A percentile compares a stretch with the other conserved stretches of the same genome.
Conservation (phyloP, 1,284 basidiomycete genomes). For the Trichosporon faecale region DNA sequence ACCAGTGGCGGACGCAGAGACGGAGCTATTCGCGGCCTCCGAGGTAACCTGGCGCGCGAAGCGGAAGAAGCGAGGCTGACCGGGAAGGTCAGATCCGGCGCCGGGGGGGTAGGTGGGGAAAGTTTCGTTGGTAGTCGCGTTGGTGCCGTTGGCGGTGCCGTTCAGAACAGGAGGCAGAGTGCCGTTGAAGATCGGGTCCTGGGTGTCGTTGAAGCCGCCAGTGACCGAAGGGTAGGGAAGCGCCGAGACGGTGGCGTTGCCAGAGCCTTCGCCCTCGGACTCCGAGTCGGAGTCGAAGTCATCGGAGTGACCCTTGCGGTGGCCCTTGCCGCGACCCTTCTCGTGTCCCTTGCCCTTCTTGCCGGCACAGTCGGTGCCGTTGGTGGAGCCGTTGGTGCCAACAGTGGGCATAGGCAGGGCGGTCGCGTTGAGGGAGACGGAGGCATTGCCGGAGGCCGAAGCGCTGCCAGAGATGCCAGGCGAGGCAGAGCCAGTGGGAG, state of each 20-base stretch:
- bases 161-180: neutral
- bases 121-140: neutral
- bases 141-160: neutral
- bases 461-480: neutral
- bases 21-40: neutral
- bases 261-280: too few species aligned
- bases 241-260: too few species aligned
- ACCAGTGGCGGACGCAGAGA: neutral
- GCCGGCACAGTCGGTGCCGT: neutral
- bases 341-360: neutral
- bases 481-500: too few species aligned
- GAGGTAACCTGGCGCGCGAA: neutral
- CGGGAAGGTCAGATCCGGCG: neutral
- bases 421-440: too few species aligned
- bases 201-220: neutral
- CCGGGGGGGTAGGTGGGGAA: neutral
- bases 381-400: neutral
- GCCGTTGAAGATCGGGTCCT: neutral
- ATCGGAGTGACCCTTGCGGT: neutral
- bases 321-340: neutral
- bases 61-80: neutral
- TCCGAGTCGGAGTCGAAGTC: too few species aligned
- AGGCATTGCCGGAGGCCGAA: neutral
- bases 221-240: too few species aligned
- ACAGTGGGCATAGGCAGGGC: too few species aligned